Conservation (phyloP, 148 eudicot species). For the Rhododendron henanense region DNA sequence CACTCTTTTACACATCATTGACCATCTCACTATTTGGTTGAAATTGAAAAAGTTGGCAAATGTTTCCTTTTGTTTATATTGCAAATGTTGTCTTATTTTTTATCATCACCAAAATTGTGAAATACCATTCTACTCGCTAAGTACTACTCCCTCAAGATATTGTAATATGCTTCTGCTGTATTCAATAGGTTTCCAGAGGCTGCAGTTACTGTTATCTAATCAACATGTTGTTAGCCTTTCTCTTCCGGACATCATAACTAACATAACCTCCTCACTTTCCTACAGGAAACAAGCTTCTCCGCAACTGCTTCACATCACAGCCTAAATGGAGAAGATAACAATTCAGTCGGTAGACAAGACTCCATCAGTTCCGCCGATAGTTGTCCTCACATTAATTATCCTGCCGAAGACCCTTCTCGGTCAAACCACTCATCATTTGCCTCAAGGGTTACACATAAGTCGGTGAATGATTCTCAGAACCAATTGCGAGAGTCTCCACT, state of each 20-base stretch:
- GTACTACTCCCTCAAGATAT: background rate
- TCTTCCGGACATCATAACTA: conserved; percentile 9
- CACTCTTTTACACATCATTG: background rate
- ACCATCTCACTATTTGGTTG: conserved; percentile 2
- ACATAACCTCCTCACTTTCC: conserved; percentile 9
- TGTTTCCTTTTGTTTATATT: background rate
- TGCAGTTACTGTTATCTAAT: background rate
- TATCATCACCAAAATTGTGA: background rate
- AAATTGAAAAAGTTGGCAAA: background rate
- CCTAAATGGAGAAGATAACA: conserved; percentile 24
- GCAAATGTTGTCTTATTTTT: background rate
- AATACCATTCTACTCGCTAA: background rate
- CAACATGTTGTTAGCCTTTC: background rate
- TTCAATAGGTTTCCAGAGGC: background rate
- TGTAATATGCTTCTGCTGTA: background rate
- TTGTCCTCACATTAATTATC: conserved; percentile 26
- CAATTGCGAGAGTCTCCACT: conserved; percentile 12
- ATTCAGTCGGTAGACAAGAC: conserved; percentile 33
- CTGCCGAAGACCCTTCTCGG: conserved; percentile 26
- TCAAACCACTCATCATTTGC: conserved; percentile 32
- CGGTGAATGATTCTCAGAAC: conserved; percentile 13
- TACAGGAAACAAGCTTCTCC: conserved; percentile 63
- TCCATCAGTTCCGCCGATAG: conserved; percentile 36
- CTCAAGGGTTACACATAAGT: conserved; percentile 22
- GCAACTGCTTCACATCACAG: conserved; percentile 47